Evolutionary conservation across 139 green algal species (phyloP), one percentile per base, ranked within the genome.

Genomic region (Klebsormidium nitens): DNA sequence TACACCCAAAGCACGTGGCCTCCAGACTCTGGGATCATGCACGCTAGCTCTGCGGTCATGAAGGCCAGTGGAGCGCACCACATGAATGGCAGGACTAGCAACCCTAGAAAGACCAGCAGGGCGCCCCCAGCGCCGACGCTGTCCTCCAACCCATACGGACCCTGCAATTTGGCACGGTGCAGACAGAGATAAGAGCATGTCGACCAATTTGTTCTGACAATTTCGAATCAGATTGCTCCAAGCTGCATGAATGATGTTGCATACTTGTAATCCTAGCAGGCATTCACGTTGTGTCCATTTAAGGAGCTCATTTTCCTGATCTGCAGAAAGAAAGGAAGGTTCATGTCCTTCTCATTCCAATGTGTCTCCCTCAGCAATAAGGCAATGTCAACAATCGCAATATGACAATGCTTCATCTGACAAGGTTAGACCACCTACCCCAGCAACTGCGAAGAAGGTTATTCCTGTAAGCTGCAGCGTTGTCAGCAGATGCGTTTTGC

Each of bases 101-200:
- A 32, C 36, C 40, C 39, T 8, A 66, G 28, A 14, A 60, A 64
- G 23, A 23, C 23, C 28, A 63, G 28, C 31, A 23, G 32, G 3
- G 50, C 34, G 2, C 77, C 77, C 31, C 50, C 76, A 17, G 66
- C 66, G 5, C 65, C 77, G 29, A 83, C 39, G 17, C n/a, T 34
- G 42, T 82, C 77, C 55, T 83, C 77, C 5, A 83, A 79, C 6
- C 77, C 77, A 36, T 82, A 83, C 31, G 76, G 76, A 19, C 76
- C 76, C 68, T 76, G 68, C 28, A 68, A 52, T 29, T 68, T 56
- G 59, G 17, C 26, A 29, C 6, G 8, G 19, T 47, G 4, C 31
- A 19, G 17, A 29, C 26, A 5, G n/a, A 60, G 11, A 2, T 66
- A 59, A 60, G 59, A 28, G 32, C 37, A 60, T n/a, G n/a, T n/a